Evolutionary conservation across 2,329 filamentous ascomycete species (phyloP).

Genomic region (Alternaria gansuensis): DNA sequence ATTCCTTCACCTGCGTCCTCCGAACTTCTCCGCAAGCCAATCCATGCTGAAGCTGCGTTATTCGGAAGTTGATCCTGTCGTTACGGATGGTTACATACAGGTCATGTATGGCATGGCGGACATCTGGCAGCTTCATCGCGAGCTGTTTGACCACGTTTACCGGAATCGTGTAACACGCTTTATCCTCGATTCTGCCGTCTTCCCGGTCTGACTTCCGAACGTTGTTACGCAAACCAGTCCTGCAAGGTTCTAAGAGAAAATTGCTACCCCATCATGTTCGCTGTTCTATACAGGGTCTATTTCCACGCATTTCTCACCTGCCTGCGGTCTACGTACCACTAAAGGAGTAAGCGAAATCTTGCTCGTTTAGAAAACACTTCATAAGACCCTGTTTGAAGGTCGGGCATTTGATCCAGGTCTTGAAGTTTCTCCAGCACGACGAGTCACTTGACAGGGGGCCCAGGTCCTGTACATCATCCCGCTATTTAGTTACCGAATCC

Average conservation of each 20-base stretch:
- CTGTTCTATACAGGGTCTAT: neutral
- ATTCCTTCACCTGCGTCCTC: slow-evolving; percentile 14
- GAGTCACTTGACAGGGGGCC: slow-evolving; percentile 12
- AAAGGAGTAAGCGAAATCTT: neutral
- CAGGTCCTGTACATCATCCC: slow-evolving; percentile 15
- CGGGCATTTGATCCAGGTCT: neutral
- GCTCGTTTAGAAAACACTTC: neutral
- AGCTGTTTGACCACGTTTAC: slow-evolving; percentile 6
- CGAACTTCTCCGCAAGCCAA: slow-evolving; percentile 40
- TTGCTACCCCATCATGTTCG: slow-evolving; percentile 6
- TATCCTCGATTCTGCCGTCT: slow-evolving; percentile 19
- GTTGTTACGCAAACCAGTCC: slow-evolving; percentile 26
- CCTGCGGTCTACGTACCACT: neutral
- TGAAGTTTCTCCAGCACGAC: neutral
- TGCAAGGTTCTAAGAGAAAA: slow-evolving; percentile 2
- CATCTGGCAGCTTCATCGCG: neutral
- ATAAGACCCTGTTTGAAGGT: neutral
- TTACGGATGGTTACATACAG: slow-evolving; percentile 32
- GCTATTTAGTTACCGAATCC: slow-evolving; percentile 26
- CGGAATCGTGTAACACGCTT: slow-evolving; percentile 11
- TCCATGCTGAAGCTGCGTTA: slow-evolving; percentile 21
- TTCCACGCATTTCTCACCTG: neutral
- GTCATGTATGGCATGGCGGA: slow-evolving; percentile 1
- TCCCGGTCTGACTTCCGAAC: slow-evolving; percentile 17
- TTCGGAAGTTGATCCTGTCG: slow-evolving; percentile 31